These are phyloP conservation scores for Wickerhamiella galacta DNA, from an alignment of 805 yeast genomes.

Conservation along the genomic window DNA sequence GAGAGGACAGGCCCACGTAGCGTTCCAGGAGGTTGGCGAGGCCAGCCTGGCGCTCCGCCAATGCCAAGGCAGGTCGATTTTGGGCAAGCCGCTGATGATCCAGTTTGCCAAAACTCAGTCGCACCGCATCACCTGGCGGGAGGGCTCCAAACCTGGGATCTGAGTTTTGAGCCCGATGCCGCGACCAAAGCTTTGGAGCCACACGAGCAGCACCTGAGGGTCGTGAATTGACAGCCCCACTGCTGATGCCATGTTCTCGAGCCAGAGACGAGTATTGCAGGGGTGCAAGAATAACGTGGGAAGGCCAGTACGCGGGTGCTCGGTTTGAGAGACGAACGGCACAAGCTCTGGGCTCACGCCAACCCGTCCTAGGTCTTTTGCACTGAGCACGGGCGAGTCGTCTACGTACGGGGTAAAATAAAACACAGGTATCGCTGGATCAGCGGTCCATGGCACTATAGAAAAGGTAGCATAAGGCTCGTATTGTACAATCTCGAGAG, in stretches of 20 bases:
- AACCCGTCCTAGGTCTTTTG: conserved; percentile 6
- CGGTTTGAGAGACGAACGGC: conserved; percentile 12
- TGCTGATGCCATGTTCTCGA: conserved; percentile 12
- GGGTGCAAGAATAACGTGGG: conserved; percentile 26
- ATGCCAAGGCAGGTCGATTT: conserved; percentile 18
- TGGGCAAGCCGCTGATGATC: conserved; percentile 23
- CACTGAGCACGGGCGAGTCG: conserved; percentile 5
- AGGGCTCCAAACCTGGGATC: not conserved
- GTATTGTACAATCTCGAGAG: conserved; percentile 1
- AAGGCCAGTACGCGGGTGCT: conserved; percentile 17
- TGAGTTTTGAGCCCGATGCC: conserved; percentile 19
- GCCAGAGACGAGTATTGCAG: conserved; percentile 23
- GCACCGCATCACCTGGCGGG: conserved; percentile 6
- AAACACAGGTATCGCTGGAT: conserved; percentile 18
- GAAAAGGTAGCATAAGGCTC: conserved; percentile 7
- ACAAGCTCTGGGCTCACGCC: conserved; percentile 1
- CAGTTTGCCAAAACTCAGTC: conserved; percentile 19
- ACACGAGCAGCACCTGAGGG: conserved; percentile 9
- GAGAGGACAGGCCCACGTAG: conserved; percentile 30
- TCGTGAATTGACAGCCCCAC: not conserved
- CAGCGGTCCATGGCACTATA: conserved; percentile 18
- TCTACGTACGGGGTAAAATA: conserved; percentile 12
- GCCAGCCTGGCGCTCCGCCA: conserved; percentile 21
- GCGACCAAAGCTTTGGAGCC: conserved; percentile 18
- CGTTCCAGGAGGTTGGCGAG: conserved; percentile 16